Base-by-base conservation (phyloP, 1,139 yeast species). In the Blastobotrys malaysiensis region DNA sequence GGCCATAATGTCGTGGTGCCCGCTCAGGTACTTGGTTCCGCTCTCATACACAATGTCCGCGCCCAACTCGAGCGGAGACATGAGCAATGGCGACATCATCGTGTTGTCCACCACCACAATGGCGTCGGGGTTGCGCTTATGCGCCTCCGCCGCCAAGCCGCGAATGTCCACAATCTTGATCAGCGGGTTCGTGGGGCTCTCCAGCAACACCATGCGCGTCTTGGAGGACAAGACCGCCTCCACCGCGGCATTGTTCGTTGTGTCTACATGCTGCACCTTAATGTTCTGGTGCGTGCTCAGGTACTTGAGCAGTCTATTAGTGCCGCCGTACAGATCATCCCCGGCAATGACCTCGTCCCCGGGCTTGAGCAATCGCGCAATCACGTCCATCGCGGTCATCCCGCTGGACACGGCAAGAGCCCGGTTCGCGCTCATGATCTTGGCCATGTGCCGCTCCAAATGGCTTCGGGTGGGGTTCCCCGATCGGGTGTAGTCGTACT, bases 1-100 rank as follows among this genome's bases (percentile, higher is more conserved):
- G 16, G 96, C 97, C 97, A 90, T 90, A 64, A 90, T 82, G 69
- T 90, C 97, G 70, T 90, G 97, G 69, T 90, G 97, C 9, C 97
- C 97, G 65, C 89, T 88, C 61, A 90, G 76, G 67, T 88, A 90
- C 71, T 90, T 90, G 55, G 97, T 90, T 16, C 95, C 97, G 14
- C 93, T 84, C 69, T 90, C 97, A 69, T 90, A 90, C 55, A 88
- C 96, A 58, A 90, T 86, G 68, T 90, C 97, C 31, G 85, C 95
- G 14, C 95, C 95, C 62, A 86, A 78, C 61, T 86, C 88, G 62
- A 90, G 77, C 1, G 97, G 97, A 14, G 86, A 79, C 84, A 88
- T 84, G 65, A 86, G 77, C 55, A 90, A 71, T 3, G 97, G 97
- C 16, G 96, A 84, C 91, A 90, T 85, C 97, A 90, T 90, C 59